These are phyloP conservation scores for Lentinula sp. DNA, from an alignment of 768 basidiomycete species.

Conservation along the genomic window DNA sequence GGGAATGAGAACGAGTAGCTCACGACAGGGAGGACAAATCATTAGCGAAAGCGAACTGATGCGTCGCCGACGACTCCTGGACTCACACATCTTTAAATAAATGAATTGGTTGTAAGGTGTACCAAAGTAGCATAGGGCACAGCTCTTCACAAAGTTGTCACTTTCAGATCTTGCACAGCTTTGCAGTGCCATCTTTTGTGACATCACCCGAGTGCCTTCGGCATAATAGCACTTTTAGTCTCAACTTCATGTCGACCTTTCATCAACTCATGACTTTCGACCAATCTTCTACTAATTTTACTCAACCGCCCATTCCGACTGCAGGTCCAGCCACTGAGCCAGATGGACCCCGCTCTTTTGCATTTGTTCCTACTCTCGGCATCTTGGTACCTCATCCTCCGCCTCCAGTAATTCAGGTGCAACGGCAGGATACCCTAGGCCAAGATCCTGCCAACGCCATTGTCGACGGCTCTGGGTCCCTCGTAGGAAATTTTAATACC, in stretches of 20 bases:
- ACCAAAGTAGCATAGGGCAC: neutral
- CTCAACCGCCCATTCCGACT: constrained; percentile 12
- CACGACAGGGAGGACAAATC: constrained; percentile 51
- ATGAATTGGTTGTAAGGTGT: constrained; percentile 12
- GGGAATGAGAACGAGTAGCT: constrained; percentile 16
- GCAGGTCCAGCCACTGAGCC: constrained; percentile 12
- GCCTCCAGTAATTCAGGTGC: neutral
- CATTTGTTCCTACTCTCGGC: constrained; percentile 5
- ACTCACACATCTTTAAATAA: constrained; percentile 59
- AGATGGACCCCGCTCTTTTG: constrained; percentile 10
- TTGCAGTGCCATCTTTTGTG: neutral
- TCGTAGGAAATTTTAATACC: constrained; percentile 22
- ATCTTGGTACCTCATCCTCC: neutral
- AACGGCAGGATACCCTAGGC: constrained; percentile 5
- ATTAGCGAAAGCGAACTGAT: constrained; percentile 79
- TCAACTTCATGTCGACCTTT: neutral
- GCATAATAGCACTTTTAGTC: neutral
- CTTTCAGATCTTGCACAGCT: neutral
- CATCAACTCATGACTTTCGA: constrained; percentile 6
- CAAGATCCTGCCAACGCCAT: neutral
- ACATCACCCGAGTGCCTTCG: neutral
- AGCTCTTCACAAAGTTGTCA: neutral
- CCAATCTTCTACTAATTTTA: constrained; percentile 25
- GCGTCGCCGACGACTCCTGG: constrained; percentile 69
- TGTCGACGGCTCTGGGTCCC: constrained; percentile 24